Conservation (phyloP, 1,284 basidiomycete genomes). For the Ceratobasidium sp. region DNA sequence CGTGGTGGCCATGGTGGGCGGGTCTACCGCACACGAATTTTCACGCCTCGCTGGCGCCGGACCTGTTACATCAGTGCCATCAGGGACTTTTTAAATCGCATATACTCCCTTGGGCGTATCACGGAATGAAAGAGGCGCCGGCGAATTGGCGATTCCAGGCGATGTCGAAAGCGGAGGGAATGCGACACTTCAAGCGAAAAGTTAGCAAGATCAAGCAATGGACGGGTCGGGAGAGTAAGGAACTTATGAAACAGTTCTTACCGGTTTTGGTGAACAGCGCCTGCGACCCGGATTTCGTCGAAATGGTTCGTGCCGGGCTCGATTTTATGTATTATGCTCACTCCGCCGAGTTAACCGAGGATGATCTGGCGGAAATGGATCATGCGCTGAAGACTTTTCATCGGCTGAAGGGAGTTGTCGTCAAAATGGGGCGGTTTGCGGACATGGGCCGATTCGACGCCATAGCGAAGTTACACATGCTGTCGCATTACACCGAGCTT, state of each 20-base stretch:
- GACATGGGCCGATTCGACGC: not conserved
- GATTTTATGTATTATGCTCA: conserved; percentile 12
- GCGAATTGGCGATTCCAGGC: conserved; percentile 35
- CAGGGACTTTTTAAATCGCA: conserved; percentile 56
- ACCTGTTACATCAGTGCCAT: conserved; percentile 56
- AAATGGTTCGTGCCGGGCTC: not conserved
- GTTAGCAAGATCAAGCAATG: conserved; percentile 52
- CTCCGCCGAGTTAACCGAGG: not conserved
- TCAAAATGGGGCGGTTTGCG: not conserved
- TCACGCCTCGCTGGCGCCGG: conserved; percentile 52
- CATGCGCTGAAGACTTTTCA: conserved; percentile 25
- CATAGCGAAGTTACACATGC: conserved; percentile 59
- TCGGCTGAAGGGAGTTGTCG: not conserved
- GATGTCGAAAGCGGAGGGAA: conserved; percentile 21
- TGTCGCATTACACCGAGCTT: conserved; percentile 48
- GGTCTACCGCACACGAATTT: conserved; percentile 52
- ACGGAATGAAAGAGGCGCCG: conserved; percentile 4
- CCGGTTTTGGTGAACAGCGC: not conserved
- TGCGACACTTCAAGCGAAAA: conserved; percentile 33
- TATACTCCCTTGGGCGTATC: conserved; percentile 48
- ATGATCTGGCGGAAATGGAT: conserved; percentile 11
- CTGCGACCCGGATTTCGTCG: conserved; percentile 40
- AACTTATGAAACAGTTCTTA: conserved; percentile 54
- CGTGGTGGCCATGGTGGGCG: no score
- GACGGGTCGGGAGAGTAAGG: conserved; percentile 55